Evolutionary conservation across 2,329 filamentous ascomycete genomes (phyloP).

Genomic region (Mariannaea sp.): DNA sequence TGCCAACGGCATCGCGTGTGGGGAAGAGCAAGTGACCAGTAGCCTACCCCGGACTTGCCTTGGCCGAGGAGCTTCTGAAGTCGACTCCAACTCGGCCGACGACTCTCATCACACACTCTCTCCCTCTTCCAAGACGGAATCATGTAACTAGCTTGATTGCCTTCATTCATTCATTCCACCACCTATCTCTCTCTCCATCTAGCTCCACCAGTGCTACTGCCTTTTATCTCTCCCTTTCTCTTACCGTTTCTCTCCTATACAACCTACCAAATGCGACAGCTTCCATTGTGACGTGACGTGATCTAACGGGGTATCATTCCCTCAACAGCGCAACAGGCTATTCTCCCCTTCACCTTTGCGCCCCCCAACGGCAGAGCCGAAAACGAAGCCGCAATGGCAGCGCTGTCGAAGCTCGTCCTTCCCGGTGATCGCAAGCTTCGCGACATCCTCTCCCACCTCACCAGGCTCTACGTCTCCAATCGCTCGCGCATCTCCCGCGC

Average conservation of each 20-base stretch:
- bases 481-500: slow-evolving; percentile 81
- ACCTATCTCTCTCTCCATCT: background rate
- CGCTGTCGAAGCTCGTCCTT: slow-evolving; percentile 72
- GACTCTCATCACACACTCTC: too few relatives aligned
- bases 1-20: slow-evolving; percentile 34
- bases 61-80: slow-evolving; percentile 36
- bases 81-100: slow-evolving; percentile 10
- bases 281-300: slow-evolving; percentile 35
- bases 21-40: slow-evolving; percentile 28
- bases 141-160: slow-evolving; percentile 5
- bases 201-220: background rate
- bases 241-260: background rate
- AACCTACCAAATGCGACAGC: slow-evolving; percentile 19
- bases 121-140: too few relatives aligned
- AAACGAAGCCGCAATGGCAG: slow-evolving; percentile 65
- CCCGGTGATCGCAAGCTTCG: slow-evolving; percentile 67
- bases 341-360: background rate
- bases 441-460: slow-evolving; percentile 67
- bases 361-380: too few relatives aligned
- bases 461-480: slow-evolving; percentile 75
- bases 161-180: too few relatives aligned
- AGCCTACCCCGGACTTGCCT: slow-evolving; percentile 35
- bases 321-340: background rate
- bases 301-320: slow-evolving; percentile 9
- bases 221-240: background rate